These are phyloP conservation scores for Stentor coeruleus DNA, from an alignment of 73 alveolate species.

Conservation along the genomic window DNA sequence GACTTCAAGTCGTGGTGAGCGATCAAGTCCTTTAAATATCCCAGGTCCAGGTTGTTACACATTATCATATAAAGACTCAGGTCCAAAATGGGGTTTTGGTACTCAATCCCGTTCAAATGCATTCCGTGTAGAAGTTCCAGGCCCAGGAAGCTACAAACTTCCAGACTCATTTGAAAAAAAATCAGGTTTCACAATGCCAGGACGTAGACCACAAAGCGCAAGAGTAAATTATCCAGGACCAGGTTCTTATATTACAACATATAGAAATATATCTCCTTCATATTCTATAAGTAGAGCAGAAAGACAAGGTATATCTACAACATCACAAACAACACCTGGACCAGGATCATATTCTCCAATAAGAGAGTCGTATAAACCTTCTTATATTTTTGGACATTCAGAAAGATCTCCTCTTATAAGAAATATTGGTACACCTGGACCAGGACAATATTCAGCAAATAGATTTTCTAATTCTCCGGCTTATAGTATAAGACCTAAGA, in stretches of 20 bases:
- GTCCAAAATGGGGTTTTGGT: neutral
- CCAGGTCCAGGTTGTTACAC: neutral
- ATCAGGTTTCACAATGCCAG: too few species aligned
- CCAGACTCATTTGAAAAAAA: too few species aligned
- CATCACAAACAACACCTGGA: neutral
- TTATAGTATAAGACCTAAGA: neutral
- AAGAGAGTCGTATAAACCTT: neutral
- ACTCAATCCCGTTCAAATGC: neutral
- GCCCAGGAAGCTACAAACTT: neutral
- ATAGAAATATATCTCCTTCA: neutral
- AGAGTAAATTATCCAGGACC: neutral
- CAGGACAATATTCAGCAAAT: neutral
- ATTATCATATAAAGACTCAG: neutral
- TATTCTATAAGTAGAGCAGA: neutral
- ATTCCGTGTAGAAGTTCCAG: neutral
- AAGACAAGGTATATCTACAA: neutral
- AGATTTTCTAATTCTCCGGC: neutral
- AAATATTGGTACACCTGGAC: neutral
- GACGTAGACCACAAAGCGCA: neutral
- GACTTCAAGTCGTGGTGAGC: neutral
- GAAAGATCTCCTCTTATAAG: neutral
- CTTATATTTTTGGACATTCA: neutral
- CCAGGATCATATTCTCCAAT: neutral
- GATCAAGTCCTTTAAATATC: too few species aligned
- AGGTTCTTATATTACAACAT: neutral